These are phyloP conservation scores for Solanum acaule DNA, from an alignment of 257 asterid genomes.

Conservation along the genomic window DNA sequence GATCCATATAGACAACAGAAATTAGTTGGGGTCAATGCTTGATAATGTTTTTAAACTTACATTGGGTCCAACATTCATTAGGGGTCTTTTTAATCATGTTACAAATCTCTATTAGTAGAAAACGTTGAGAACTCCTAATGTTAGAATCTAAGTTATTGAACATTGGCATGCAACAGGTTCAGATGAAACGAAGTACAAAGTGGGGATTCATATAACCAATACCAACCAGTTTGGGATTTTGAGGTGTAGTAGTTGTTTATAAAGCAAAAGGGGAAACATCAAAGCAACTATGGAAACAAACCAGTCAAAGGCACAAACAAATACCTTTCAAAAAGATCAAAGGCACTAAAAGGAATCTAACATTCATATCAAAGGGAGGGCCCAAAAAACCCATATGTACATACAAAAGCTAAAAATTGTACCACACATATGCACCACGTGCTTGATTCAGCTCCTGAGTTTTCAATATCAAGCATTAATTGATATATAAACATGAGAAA, in stretches of 20 bases:
- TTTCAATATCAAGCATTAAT: neutral
- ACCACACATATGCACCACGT: neutral
- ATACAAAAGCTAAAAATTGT: neutral
- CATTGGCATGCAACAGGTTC: neutral
- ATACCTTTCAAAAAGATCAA: neutral
- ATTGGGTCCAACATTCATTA: too few species aligned
- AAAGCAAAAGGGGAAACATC: neutral
- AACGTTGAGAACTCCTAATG: neutral
- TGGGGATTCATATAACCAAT: neutral
- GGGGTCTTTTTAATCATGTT: too few species aligned
- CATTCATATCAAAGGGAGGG: neutral
- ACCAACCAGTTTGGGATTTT: neutral
- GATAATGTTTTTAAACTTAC: too few species aligned
- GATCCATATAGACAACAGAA: neutral
- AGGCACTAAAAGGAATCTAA: neutral
- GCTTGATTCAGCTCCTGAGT: neutral
- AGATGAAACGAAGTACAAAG: neutral
- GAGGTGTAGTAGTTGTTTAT: neutral
- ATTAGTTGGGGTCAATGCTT: too few species aligned
- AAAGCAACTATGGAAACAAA: neutral
- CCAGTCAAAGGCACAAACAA: neutral
- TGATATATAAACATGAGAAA: neutral
- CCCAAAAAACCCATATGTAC: neutral
- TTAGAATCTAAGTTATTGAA: neutral
- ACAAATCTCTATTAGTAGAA: too few species aligned